Percentiles rank a stretch among this genome's conserved stretches.
Evolutionary conservation across 2,329 filamentous ascomycete genomes (phyloP).

Genomic region (Ophiostoma triangulosporum): DNA sequence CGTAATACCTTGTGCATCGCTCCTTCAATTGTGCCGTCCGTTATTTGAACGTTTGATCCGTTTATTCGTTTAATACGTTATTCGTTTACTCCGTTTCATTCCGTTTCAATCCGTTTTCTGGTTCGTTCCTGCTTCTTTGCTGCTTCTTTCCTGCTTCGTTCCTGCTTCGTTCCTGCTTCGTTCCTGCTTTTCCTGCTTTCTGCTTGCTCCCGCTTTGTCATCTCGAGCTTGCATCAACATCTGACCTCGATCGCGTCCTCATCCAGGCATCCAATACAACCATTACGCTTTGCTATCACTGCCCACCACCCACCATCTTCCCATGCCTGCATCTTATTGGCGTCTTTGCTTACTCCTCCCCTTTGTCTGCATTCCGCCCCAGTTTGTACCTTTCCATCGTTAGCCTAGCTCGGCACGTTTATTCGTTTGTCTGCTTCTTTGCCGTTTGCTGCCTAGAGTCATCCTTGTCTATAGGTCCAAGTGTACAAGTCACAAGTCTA

Average conservation of each 20-base stretch:
- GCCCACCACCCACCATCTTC: not conserved
- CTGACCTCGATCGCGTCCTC: not conserved
- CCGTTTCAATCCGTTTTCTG: not conserved
- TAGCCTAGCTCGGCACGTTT: no score
- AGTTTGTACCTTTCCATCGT: not conserved
- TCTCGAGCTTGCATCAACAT: not conserved
- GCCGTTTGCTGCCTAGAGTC: not conserved
- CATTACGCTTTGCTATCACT: not conserved
- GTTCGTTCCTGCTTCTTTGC: not conserved
- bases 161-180: not conserved
- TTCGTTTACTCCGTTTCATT: no score
- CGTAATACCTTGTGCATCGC: no score
- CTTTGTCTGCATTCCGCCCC: no score
- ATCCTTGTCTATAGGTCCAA: no score
- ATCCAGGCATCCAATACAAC: not conserved
- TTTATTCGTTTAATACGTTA: no score
- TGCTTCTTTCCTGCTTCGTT: not conserved
- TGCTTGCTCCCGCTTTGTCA: not conserved
- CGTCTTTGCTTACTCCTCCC: not conserved
- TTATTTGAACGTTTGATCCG: no score
- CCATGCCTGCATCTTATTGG: not conserved
- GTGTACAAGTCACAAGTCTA: no score
- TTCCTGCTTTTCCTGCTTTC: not conserved
- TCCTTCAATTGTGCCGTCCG: no score
- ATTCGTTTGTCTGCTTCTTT: no score